phyloP scores from a whole-genome alignment of 495 filamentous ascomycete species.

The Penicillium simplicissimum region DNA sequence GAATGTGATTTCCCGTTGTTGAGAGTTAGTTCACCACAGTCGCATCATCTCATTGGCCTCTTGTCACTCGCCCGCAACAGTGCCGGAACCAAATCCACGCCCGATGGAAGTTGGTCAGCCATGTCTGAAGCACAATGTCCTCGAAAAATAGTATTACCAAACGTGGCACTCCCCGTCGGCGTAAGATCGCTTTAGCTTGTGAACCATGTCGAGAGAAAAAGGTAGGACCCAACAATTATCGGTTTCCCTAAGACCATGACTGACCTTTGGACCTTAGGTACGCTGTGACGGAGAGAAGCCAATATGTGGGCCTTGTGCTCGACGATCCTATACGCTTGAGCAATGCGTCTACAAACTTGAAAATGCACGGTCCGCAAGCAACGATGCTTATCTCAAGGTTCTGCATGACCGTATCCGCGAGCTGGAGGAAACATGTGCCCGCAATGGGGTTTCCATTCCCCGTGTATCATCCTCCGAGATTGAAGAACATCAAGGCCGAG shows the following conservation, averaged over 20 bases:
- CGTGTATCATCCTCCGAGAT: neutral
- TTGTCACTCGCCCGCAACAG: neutral
- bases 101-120: neutral
- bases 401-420: slow-evolving; percentile 41
- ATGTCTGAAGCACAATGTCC: slow-evolving; percentile 18
- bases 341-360: slow-evolving; percentile 42
- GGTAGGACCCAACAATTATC: slow-evolving; percentile 11
- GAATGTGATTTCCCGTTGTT: slow-evolving; percentile 3
- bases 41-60: neutral
- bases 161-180: slow-evolving; percentile 23
- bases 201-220: slow-evolving; percentile 47
- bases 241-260: neutral
- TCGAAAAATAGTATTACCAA: slow-evolving; percentile 14
- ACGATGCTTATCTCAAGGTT: slow-evolving; percentile 39
- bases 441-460: slow-evolving; percentile 32
- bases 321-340: slow-evolving; percentile 35
- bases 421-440: slow-evolving; percentile 36
- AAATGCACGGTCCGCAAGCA: slow-evolving; percentile 40
- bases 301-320: slow-evolving; percentile 44
- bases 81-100: neutral
- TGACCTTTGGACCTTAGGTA: neutral
- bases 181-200: slow-evolving; percentile 37
- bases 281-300: slow-evolving; percentile 46
- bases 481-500: slow-evolving; percentile 8
- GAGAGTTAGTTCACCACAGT: neutral